Conservation (phyloP, 179 eudicot species). For the Drosera spatulata region DNA sequence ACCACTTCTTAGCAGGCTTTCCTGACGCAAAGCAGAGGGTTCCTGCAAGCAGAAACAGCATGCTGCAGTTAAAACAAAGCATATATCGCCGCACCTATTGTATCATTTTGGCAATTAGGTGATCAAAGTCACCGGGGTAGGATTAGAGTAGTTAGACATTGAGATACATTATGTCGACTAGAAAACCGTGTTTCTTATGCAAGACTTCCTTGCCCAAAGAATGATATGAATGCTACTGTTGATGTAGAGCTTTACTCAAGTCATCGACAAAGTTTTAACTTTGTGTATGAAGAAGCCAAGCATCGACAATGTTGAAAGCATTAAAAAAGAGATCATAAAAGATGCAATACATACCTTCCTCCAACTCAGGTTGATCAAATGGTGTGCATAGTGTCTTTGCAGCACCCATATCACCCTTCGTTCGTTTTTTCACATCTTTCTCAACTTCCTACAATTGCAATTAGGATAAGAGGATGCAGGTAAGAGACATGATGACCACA, state of each 20-base stretch:
- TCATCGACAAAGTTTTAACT: neutral
- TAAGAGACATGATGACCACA: too few relatives aligned
- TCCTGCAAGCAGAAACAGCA: conserved; percentile 24
- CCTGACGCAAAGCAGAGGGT: conserved; percentile 91
- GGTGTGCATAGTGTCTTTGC: conserved; percentile 95
- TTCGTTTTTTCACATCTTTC: conserved; percentile 85
- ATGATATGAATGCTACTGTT: too few relatives aligned
- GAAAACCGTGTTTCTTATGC: too few relatives aligned
- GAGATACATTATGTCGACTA: too few relatives aligned
- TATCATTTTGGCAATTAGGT: too few relatives aligned
- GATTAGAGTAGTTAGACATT: too few relatives aligned
- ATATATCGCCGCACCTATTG: too few relatives aligned
- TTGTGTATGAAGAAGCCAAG: neutral
- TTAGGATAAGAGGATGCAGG: neutral
- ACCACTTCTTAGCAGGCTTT: conserved; percentile 93
- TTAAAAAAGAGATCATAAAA: neutral
- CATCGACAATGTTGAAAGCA: too few relatives aligned
- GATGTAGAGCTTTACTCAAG: neutral
- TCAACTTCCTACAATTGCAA: conserved; percentile 67
- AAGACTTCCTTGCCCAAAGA: too few relatives aligned
- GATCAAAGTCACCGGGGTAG: neutral
- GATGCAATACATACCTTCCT: conserved; percentile 52
- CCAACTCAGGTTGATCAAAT: conserved; percentile 83
- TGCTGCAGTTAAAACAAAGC: neutral
- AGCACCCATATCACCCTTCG: conserved; percentile 96